Evolutionary conservation across 2,329 filamentous ascomycete species (phyloP).

Genomic region (Fusarium hainanense): DNA sequence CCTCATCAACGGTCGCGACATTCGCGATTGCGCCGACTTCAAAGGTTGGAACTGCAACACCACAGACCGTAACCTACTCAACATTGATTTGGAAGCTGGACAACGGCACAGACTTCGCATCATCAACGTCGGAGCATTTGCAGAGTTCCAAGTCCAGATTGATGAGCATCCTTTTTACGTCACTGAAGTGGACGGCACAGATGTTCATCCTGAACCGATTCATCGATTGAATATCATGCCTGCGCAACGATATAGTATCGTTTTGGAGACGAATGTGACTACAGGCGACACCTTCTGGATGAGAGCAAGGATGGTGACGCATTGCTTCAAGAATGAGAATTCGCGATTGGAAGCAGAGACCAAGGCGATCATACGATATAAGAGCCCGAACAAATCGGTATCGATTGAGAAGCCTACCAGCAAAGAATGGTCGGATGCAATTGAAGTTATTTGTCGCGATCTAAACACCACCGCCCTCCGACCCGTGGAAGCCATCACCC

Average conservation of each 20-base stretch:
- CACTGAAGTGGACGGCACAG: slow-evolving; percentile 77
- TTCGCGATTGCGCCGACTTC: slow-evolving; percentile 52
- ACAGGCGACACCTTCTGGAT: slow-evolving; percentile 69
- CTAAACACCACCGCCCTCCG: slow-evolving; percentile 62
- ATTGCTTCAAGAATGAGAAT: slow-evolving; percentile 53
- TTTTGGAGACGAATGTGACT: slow-evolving; percentile 70
- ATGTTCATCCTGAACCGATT: slow-evolving; percentile 68
- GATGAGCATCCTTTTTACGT: slow-evolving; percentile 74
- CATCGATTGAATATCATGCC: slow-evolving; percentile 73
- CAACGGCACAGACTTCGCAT: slow-evolving; percentile 74
- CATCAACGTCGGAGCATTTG: slow-evolving; percentile 77
- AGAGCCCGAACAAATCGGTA: rapidly evolving
- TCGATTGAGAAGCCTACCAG: slow-evolving; percentile 49
- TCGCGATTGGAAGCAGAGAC: slow-evolving; percentile 47
- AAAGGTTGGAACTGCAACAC: slow-evolving; percentile 58
- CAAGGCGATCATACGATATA: slow-evolving; percentile 49
- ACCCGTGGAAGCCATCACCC: slow-evolving; percentile 50
- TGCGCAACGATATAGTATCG: slow-evolving; percentile 76
- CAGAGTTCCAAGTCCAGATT: slow-evolving; percentile 76
- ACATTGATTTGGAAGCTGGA: slow-evolving; percentile 61
- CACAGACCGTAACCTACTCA: slow-evolving; percentile 51
- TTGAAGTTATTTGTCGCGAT: slow-evolving; percentile 63
- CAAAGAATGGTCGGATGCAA: slow-evolving; percentile 61
- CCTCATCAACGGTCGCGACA: slow-evolving; percentile 67
- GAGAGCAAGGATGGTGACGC: slow-evolving; percentile 61